phyloP scores from a whole-genome alignment of 768 basidiomycete species.

The Mycena albidolilacea region DNA sequence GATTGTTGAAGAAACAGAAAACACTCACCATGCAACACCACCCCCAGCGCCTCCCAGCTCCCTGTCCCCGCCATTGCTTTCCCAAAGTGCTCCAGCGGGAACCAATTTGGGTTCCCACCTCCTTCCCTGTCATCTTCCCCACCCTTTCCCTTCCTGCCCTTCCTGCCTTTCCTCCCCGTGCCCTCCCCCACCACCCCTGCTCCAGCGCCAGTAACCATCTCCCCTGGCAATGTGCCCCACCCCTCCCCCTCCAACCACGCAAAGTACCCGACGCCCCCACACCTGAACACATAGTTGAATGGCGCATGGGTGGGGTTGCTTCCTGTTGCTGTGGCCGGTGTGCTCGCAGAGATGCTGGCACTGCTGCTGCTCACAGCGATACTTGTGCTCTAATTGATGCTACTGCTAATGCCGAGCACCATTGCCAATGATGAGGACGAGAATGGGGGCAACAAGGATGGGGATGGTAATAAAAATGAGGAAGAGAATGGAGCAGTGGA shows the following conservation, averaged over 20 bases:
- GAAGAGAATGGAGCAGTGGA: not conserved
- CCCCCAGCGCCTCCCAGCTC: slow-evolving; percentile 78
- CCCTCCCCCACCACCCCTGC: slow-evolving; percentile 61
- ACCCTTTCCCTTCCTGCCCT: not conserved
- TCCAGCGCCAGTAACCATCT: too few relatives aligned
- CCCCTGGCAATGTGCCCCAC: too few relatives aligned
- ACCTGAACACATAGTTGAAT: slow-evolving; percentile 80
- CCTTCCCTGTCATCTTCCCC: slow-evolving; percentile 25
- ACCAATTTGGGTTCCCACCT: slow-evolving; percentile 53
- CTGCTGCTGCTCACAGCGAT: slow-evolving; percentile 43
- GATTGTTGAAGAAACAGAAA: slow-evolving; percentile 3
- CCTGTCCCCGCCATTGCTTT: slow-evolving; percentile 83
- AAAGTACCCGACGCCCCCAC: slow-evolving; percentile 67
- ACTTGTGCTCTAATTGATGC: not conserved
- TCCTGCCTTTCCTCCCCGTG: slow-evolving; percentile 41
- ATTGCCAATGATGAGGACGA: too few relatives aligned
- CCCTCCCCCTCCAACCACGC: slow-evolving; percentile 80
- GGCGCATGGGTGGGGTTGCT: slow-evolving; percentile 70
- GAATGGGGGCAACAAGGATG: not conserved
- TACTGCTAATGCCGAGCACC: not conserved
- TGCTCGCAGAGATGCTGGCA: slow-evolving; percentile 43
- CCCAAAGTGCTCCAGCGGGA: slow-evolving; percentile 77
- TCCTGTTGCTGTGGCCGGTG: too few relatives aligned
- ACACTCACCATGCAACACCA: slow-evolving; percentile 66
- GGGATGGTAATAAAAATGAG: too few relatives aligned